Evolutionary conservation across 306 rosid genomes (phyloP), one percentile per base, ranked within the genome.

Genomic region (Senna siamea): DNA sequence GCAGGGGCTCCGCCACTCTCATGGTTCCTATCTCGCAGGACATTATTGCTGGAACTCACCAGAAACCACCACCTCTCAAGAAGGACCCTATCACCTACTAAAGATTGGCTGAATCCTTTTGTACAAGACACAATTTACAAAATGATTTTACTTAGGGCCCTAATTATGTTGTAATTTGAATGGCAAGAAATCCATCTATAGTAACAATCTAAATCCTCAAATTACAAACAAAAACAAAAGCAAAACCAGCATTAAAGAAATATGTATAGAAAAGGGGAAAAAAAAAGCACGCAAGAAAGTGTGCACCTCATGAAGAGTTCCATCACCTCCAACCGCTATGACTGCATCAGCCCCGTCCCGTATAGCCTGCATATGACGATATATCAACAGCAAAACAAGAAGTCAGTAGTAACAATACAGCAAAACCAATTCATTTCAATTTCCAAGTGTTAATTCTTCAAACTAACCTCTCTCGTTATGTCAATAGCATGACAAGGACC

Each of bases 271-370:
- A 61, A 26, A 26, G 30, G 30, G 1, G 28, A 20, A 2, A 47
- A 11, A 11, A 23, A 26, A 53, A 40, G 22, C 3, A 66, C 0
- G 47, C 30, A 81, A 68, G 58, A 6, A 68, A 4, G 38, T 60
- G 20, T 60, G 46, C 81, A 94, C 97, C 99, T 94, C 99, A 74
- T 94, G 97, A 78, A 94, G 89, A 48, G 97, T 94, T 85, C 99
- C 97, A 77, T 94, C 97, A 68, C 99, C 99, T 80, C 99, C 99
- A 73, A 94, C 99, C 44, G 91, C 93, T 63, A 94, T 81, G 48
- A 94, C 96, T 80, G 97, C 92, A 64, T 89, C 93, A 30, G 92
- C 95, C 50, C 99, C 99, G 72, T 94, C 97, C 72, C 86, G 72
- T 67, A 94, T 89, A 73, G 97, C 96, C 99, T 92, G 81, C 64